Conservation (phyloP, 192 early-diverging fungal genomes). For the Umbelopsis ramanniana region DNA sequence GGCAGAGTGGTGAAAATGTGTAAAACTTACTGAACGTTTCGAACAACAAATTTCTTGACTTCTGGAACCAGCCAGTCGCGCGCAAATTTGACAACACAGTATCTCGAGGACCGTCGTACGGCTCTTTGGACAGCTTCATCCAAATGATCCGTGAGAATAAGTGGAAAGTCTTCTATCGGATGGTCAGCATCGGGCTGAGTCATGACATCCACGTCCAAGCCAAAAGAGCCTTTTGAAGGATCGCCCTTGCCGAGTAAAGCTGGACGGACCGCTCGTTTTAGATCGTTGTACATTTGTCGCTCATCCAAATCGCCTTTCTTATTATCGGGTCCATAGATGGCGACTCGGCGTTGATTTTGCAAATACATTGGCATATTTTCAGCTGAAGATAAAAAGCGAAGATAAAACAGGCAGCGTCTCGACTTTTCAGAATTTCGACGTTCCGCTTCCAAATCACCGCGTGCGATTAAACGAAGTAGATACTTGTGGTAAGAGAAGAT, state of each 20-base stretch:
- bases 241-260: slow-evolving; percentile 27
- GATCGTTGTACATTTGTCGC: not conserved
- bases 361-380: slow-evolving; percentile 39
- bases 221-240: slow-evolving; percentile 23
- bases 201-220: slow-evolving; percentile 39
- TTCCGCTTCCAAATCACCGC: slow-evolving; percentile 50
- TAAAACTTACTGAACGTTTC: slow-evolving; percentile 43
- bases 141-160: slow-evolving; percentile 37
- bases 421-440: slow-evolving; percentile 41
- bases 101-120: slow-evolving; percentile 51
- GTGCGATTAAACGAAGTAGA: slow-evolving; percentile 58
- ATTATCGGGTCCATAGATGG: slow-evolving; percentile 27
- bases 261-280: slow-evolving; percentile 25
- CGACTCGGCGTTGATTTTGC: slow-evolving; percentile 55
- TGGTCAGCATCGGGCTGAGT: slow-evolving; percentile 45
- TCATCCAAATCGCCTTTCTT: slow-evolving; percentile 24
- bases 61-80: slow-evolving; percentile 50
- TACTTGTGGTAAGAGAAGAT: slow-evolving; percentile 66
- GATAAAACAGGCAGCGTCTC: slow-evolving; percentile 47
- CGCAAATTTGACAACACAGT: slow-evolving; percentile 48
- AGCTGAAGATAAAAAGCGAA: slow-evolving; percentile 29
- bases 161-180: slow-evolving; percentile 33
- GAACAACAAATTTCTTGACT: slow-evolving; percentile 54
- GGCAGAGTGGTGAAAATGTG: not conserved
- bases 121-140: slow-evolving; percentile 36